phyloP scores from a whole-genome alignment of 2,329 filamentous ascomycete species.

The Arthrobotrys pseudoclavata region DNA sequence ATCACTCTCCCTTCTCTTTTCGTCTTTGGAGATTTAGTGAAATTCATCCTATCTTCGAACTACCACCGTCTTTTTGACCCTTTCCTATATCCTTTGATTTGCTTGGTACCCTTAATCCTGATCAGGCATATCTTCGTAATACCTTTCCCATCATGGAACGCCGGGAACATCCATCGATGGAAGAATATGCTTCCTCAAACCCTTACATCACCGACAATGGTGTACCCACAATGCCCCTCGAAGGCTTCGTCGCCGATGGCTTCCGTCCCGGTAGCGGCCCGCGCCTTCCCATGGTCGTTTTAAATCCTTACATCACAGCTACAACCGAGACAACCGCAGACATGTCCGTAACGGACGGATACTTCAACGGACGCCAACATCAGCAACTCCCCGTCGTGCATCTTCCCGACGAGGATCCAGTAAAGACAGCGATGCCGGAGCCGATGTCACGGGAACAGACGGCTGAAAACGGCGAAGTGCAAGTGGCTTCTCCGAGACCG shows the following conservation, averaged over 20 bases:
- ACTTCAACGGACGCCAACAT: conserved; percentile 58
- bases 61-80: conserved; percentile 3
- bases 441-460: not conserved
- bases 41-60: conserved; percentile 28
- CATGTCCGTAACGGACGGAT: conserved; percentile 55
- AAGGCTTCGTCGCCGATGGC: conserved; percentile 50
- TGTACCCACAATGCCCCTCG: conserved; percentile 18
- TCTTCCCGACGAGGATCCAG: conserved; percentile 49
- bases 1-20: conserved; percentile 31
- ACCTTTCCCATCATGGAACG: conserved; percentile 43
- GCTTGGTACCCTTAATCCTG: conserved; percentile 1
- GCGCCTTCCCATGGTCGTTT: conserved; percentile 32
- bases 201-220: conserved; percentile 50
- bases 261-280: conserved; percentile 35
- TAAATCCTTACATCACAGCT: conserved; percentile 54
- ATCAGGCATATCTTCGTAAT: conserved; percentile 6
- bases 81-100: conserved; percentile 5
- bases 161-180: conserved; percentile 53
- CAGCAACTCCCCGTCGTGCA: conserved; percentile 54
- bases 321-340: conserved; percentile 57
- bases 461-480: conserved; percentile 5
- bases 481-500: not conserved
- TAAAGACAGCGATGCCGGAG: conserved; percentile 57
- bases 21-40: conserved; percentile 33
- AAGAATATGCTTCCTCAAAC: conserved; percentile 51